A percentile compares a stretch with the other conserved stretches of the same genome.
Evolutionary conservation across 768 basidiomycete genomes (phyloP).

Genomic region (Amanita rubescens): DNA sequence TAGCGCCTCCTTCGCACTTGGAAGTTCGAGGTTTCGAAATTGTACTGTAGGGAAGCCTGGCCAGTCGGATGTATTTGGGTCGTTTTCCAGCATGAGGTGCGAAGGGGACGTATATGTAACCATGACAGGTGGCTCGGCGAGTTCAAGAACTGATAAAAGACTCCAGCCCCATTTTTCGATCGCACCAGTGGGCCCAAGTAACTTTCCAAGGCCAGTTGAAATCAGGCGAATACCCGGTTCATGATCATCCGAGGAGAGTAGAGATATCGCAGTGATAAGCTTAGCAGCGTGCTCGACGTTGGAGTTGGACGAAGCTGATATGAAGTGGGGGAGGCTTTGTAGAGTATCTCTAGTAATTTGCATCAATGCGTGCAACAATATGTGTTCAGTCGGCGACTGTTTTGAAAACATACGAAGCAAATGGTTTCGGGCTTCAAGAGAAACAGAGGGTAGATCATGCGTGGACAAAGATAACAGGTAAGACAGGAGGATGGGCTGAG

Average conservation of each 20-base stretch:
- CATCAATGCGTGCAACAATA: slow-evolving; percentile 49
- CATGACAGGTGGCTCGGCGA: slow-evolving; percentile 46
- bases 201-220: slow-evolving; percentile 44
- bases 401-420: slow-evolving; percentile 40
- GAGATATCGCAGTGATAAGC: slow-evolving; percentile 66
- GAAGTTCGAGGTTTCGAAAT: slow-evolving; percentile 49
- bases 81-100: slow-evolving; percentile 51
- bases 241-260: slow-evolving; percentile 26
- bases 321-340: slow-evolving; percentile 60
- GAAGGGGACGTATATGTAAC: slow-evolving; percentile 41
- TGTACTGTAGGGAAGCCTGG: slow-evolving; percentile 51
- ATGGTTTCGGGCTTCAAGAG: slow-evolving; percentile 35
- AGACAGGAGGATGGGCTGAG: slow-evolving; percentile 59
- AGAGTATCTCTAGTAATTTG: slow-evolving; percentile 60
- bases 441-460: slow-evolving; percentile 48
- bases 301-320: slow-evolving; percentile 64
- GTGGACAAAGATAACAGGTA: slow-evolving; percentile 69
- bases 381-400: slow-evolving; percentile 33
- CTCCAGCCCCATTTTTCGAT: slow-evolving; percentile 93
- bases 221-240: slow-evolving; percentile 33
- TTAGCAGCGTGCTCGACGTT: slow-evolving; percentile 63
- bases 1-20: slow-evolving; percentile 45
- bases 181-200: slow-evolving; percentile 76
- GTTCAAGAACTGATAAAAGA: slow-evolving; percentile 73
- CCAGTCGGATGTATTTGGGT: slow-evolving; percentile 26